Base-by-base conservation (phyloP, 371 early-diverging fungal species). In the Nematocida ausubeli region DNA sequence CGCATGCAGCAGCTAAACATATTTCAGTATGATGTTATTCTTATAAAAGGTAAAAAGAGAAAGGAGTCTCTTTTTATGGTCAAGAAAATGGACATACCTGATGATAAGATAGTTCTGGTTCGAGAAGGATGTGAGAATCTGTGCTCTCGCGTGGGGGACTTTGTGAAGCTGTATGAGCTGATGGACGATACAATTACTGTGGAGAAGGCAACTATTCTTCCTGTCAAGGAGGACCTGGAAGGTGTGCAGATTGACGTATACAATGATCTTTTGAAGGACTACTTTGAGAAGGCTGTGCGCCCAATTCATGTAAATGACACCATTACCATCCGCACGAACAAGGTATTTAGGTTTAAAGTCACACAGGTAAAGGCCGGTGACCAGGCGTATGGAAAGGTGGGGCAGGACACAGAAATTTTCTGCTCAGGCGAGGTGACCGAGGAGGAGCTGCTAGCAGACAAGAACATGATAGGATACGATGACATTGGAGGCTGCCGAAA, bases 401-500 rank as follows among this genome's bases (percentile, higher is more conserved):
- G 92, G 22, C 92, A 90, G 87, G 95, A 95, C 78, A 98, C 99
- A 12, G 90, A 91, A n/a, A 95, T 98, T 84, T 92, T 93, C 87
- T 92, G 91, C 83, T 95, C 95, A 84, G 96, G 95, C 67, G 94
- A 93, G 49, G 93, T 98, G 12, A 90, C 94, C 86, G 93, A 93
- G 88, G 92, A 96, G 71, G 98, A 96, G 85, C 94, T 96, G 81
- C 95, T 96, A 85, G 95, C 95, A 80, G 93, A 91, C 80, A 89
- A 93, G 57, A 91, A 90, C 82, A 91, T 90, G 81, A 92, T 98
- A 65, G 98, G 98, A 63, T 98, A 97, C 86, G 99, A 98, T 84
- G 95, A 96, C 85, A 92, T 98, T 87, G 98, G 98, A 85, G 98
- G 97, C 71, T 92, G 92, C 85, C 91, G 96, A 83, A 94, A 92